Base-by-base conservation (phyloP, 2,329 filamentous ascomycete species). In the Venturia aucupariae region DNA sequence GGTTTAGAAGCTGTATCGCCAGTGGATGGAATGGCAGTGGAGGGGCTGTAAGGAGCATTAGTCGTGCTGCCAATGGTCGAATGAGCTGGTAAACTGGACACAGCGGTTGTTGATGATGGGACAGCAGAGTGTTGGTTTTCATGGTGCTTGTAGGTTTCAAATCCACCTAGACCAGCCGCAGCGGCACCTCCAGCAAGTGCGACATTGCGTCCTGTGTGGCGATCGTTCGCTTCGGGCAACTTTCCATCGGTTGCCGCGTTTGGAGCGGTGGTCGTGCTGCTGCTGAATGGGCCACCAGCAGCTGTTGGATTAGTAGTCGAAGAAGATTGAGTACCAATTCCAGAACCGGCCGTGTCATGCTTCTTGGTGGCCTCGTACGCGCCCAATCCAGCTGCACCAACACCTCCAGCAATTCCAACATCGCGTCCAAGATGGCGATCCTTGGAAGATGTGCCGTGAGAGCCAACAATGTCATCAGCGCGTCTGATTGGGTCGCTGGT, bases 131-230 rank as follows among this genome's bases (percentile, higher is more conserved):
- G 57, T 15, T 60, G 11, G 11, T 39, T n/a, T 41, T 60, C 57
- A 19, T 60, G 57, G 32, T 60, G 57, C 27, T 39, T 60, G 32
- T 39, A 15, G 7, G 32, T 32, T 60, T 48, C 60, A 42, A 48
- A 30, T 13, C 39, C 60, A 44, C 30, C 19, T 30, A 46, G 39
- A 42, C 39, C 39, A 35, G 60, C 60, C n/a, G 22, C 35, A 6
- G 32, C 60, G 13, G 60, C 60, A 7, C 60, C 60, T 39, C 57
- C 57, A 24, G 19, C 57, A 22, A 60, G 57, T 15, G 57, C 57
- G 15, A 42, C 22, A 27, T 60, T 60, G 32, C 57, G 57, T 32
- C 57, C 57, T 24, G 32, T 41, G 32, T 60, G 57, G 39, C 39
- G 22, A n/a, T 60, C 17, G 24, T 54, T 54, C 22, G 39, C 48